Evolutionary conservation across 495 filamentous ascomycete genomes (phyloP).

Genomic region (Tricharina praecox): DNA sequence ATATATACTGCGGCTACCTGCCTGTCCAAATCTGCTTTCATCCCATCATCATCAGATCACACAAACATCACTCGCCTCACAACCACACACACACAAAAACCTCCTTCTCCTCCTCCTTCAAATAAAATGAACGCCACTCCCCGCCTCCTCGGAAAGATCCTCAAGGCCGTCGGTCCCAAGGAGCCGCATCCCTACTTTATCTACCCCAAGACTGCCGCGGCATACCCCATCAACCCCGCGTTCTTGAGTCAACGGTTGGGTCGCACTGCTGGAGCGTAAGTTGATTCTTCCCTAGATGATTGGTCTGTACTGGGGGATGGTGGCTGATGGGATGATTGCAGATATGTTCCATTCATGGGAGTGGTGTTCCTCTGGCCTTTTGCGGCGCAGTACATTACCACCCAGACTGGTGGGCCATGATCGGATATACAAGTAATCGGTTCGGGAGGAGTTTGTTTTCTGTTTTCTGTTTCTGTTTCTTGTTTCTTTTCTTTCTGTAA

Average conservation of each 20-base stretch:
- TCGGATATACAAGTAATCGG: background rate
- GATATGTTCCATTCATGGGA: slow-evolving; percentile 14
- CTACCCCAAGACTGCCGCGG: slow-evolving; percentile 7
- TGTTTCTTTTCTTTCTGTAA: background rate
- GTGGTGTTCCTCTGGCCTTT: slow-evolving; percentile 22
- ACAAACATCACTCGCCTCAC: background rate
- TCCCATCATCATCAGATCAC: background rate
- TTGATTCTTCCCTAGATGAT: background rate
- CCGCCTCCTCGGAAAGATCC: background rate
- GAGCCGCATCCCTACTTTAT: slow-evolving; percentile 19
- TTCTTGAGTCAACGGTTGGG: slow-evolving; percentile 13
- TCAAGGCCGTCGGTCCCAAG: slow-evolving; percentile 1
- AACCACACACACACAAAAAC: background rate
- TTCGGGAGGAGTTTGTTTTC: background rate
- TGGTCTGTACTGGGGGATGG: background rate
- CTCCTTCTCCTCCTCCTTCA: background rate
- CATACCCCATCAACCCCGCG: slow-evolving; percentile 5
- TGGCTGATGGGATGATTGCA: background rate
- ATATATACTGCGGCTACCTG: background rate
- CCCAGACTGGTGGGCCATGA: slow-evolving; percentile 13
- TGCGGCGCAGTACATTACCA: slow-evolving; percentile 12
- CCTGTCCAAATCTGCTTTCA: no score
- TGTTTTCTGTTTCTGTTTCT: background rate
- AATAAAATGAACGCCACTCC: background rate
- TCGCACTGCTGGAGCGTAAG: slow-evolving; percentile 14